phyloP scores from a whole-genome alignment of 179 eudicot species.

The Gypsophila paniculata region DNA sequence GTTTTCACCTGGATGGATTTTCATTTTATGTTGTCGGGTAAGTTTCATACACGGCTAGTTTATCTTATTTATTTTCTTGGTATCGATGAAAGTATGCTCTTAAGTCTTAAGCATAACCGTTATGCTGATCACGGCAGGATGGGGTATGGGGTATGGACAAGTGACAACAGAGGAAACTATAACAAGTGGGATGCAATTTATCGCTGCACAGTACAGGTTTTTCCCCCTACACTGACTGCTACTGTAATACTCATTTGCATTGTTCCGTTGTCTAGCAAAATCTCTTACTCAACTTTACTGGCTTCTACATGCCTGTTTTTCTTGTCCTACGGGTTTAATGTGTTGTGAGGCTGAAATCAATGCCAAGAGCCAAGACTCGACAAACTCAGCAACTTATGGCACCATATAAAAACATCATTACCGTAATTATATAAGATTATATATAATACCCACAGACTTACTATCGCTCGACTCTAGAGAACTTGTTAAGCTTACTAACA shows the following conservation, averaged over 20 bases:
- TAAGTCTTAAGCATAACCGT: slow-evolving; percentile 1
- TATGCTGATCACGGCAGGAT: slow-evolving; percentile 42
- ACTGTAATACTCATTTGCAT: not conserved
- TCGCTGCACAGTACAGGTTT: slow-evolving; percentile 79
- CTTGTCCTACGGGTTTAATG: not conserved
- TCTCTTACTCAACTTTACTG: not conserved
- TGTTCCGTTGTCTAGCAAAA: not conserved
- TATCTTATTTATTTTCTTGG: not conserved
- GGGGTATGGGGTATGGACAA: slow-evolving; percentile 82
- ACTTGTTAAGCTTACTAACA: no score
- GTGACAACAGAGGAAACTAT: slow-evolving; percentile 58
- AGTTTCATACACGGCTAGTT: not conserved
- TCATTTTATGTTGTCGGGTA: slow-evolving; percentile 95
- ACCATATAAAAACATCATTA: no score
- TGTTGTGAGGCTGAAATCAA: not conserved
- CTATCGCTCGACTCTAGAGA: no score
- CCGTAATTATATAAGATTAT: no score
- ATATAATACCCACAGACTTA: no score
- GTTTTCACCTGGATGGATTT: slow-evolving; percentile 82
- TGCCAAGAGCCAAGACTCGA: not conserved
- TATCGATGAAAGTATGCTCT: not conserved
- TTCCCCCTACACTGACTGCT: not conserved
- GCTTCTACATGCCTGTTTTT: not conserved
- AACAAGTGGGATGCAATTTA: slow-evolving; percentile 90
- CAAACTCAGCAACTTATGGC: not conserved